Base-by-base conservation (phyloP, 768 basidiomycete genomes). In the Lactarius hatsudake region DNA sequence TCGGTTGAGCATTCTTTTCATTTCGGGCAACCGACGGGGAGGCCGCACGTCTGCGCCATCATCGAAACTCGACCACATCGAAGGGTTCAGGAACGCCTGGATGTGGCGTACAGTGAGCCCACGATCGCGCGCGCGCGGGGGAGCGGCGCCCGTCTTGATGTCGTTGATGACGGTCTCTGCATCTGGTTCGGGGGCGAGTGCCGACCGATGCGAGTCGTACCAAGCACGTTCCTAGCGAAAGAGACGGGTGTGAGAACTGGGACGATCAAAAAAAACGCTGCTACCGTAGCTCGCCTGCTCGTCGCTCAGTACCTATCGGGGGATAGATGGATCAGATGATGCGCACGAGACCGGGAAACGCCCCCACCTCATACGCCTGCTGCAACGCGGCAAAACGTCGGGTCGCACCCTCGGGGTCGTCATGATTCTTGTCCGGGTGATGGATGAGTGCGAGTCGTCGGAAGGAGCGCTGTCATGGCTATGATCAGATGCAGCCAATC, bases 141-240 rank as follows among this genome's bases (percentile, higher is more conserved):
- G 83, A 48, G 82, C 81, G 8, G 78, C 77, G 18, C 96, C 96
- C 65, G 79, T 84, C 60, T 86, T 85, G 63, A 98, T 89, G 72
- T 94, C 91, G 68, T 97, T 89, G 72, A 94, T 92, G 18, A 96
- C 88, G 3, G 83, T 84, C 54, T 90, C 87, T 54, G 91, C 91
- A 75, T 96, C 96, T 51, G 93, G 86, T 72, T 91, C 90, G 3
- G 91, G 90, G 20, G 82, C 80, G 8, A 94, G 82, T 30, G 91
- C 90, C 34, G 90, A 87, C 65, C 89, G 87, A 76, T 98, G 96
- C 5, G 87, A 87, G 77, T 99, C 97, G 77, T 99, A 99, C 93
- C 95, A 99, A 54, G 97, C 95, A 72, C 97, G 83, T 82, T 98
- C 96, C 91, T 96, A 63, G 59, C 55, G 32, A 36, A 36, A 32